phyloP scores from a whole-genome alignment of 2,329 filamentous ascomycete species.

The Zelopaecilomyces penicillatus region DNA sequence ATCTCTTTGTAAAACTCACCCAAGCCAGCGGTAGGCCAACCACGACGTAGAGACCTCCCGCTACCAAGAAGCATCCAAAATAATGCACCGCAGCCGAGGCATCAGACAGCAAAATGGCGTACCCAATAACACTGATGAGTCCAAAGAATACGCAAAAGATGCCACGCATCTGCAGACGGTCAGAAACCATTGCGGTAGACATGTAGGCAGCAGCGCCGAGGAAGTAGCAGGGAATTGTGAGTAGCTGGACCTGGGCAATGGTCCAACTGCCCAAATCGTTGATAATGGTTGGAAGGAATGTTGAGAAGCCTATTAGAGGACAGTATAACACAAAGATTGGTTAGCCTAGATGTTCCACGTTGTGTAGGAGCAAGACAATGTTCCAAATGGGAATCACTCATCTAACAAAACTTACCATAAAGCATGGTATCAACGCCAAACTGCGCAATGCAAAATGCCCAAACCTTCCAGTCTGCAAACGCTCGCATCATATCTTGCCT shows the following conservation, averaged over 20 bases:
- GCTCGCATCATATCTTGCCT: conserved; percentile 57
- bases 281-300: conserved; percentile 74
- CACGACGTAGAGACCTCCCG: conserved; percentile 59
- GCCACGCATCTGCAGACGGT: conserved; percentile 57
- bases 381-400: not conserved
- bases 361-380: not conserved
- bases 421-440: conserved; percentile 71
- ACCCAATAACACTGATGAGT: conserved; percentile 56
- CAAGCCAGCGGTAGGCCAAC: conserved; percentile 50
- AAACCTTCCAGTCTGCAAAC: conserved; percentile 69
- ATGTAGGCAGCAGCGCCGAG: conserved; percentile 65
- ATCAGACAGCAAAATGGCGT: conserved; percentile 57
- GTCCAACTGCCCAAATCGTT: conserved; percentile 56
- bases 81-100: conserved; percentile 57
- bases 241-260: conserved; percentile 58
- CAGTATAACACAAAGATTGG: not conserved
- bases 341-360: not conserved
- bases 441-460: conserved; percentile 59
- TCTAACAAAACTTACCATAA: conserved; percentile 38
- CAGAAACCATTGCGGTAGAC: conserved; percentile 55
- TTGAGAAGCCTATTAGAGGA: conserved; percentile 51
- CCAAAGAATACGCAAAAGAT: conserved; percentile 57
- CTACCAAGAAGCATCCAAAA: conserved; percentile 68
- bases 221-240: conserved; percentile 72
- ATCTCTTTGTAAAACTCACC: conserved; percentile 20